Conservation (phyloP, 139 green algal species). For the Dunaliella primolecta region DNA sequence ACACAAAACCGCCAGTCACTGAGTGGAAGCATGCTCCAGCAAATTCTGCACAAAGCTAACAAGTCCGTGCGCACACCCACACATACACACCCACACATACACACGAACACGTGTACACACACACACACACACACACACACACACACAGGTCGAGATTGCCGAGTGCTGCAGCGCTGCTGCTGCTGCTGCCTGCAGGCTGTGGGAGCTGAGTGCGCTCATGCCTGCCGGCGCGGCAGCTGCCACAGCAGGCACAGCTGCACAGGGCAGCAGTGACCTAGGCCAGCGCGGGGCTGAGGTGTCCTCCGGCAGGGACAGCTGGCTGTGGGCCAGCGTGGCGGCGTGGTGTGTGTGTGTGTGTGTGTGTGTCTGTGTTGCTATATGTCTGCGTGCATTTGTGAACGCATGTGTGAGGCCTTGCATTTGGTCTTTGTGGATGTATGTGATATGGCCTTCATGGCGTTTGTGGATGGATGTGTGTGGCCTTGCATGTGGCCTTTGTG, state of each 20-base stretch:
- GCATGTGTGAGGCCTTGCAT: too few species aligned
- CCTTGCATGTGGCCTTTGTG: neutral
- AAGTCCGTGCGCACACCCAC: too few species aligned
- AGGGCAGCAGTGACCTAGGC: neutral
- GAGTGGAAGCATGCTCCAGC: too few species aligned
- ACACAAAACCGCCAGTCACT: too few species aligned
- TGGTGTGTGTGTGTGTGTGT: neutral
- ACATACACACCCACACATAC: too few species aligned
- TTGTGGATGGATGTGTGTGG: neutral
- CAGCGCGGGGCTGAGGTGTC: neutral
- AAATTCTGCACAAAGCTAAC: too few species aligned
- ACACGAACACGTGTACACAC: too few species aligned
- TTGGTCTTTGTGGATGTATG: neutral
- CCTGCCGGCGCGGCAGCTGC: neutral
- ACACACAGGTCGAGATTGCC: neutral
- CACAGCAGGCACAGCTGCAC: neutral
- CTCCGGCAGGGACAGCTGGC: neutral
- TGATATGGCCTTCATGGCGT: too few species aligned
- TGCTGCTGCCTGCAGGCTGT: neutral
- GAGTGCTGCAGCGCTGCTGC: neutral
- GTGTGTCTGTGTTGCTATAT: neutral
- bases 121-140: neutral
- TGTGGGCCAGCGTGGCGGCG: neutral
- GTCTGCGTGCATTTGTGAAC: neutral
- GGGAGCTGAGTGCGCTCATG: neutral